Percentiles rank a stretch among this genome's conserved stretches.
Conservation (phyloP, 2,329 filamentous ascomycete genomes). For the Neospermospora avenae region DNA sequence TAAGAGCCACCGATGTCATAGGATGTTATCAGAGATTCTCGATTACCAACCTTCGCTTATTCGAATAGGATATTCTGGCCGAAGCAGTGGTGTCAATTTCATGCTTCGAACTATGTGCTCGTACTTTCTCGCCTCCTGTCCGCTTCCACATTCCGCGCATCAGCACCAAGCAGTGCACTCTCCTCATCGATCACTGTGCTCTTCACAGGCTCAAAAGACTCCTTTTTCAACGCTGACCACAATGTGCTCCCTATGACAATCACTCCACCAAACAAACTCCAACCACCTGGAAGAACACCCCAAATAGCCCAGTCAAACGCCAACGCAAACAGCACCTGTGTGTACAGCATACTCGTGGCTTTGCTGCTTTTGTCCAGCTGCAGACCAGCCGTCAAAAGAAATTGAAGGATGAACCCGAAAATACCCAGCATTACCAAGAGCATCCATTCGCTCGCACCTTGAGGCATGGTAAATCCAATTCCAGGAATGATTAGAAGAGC, state of each 20-base stretch:
- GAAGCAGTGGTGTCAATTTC: not conserved
- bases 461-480: constrained; percentile 44
- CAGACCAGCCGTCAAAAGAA: constrained; percentile 76
- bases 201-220: not conserved
- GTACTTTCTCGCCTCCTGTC: constrained; percentile 20
- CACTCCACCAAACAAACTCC: constrained; percentile 31
- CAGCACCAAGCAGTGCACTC: constrained; percentile 27
- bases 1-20: too few species aligned
- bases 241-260: constrained; percentile 33
- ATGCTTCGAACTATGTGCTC: not conserved
- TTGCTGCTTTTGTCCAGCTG: constrained; percentile 37
- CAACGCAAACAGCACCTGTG: constrained; percentile 64
- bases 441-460: constrained; percentile 49
- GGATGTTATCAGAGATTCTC: too few species aligned
- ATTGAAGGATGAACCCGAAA: constrained; percentile 81
- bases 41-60: too few species aligned
- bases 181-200: constrained; percentile 27
- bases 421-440: constrained; percentile 67
- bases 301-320: constrained; percentile 33
- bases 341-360: constrained; percentile 63
- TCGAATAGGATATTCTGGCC: too few species aligned
- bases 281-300: constrained; percentile 30
- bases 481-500: constrained; percentile 44
- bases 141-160: constrained; percentile 17
- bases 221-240: constrained; percentile 30